Percentiles rank a stretch among this genome's conserved stretches.
These are phyloP conservation scores for Parietichytrium sp. DNA, from an alignment of 108 stramenopile genomes.

Conservation along the genomic window DNA sequence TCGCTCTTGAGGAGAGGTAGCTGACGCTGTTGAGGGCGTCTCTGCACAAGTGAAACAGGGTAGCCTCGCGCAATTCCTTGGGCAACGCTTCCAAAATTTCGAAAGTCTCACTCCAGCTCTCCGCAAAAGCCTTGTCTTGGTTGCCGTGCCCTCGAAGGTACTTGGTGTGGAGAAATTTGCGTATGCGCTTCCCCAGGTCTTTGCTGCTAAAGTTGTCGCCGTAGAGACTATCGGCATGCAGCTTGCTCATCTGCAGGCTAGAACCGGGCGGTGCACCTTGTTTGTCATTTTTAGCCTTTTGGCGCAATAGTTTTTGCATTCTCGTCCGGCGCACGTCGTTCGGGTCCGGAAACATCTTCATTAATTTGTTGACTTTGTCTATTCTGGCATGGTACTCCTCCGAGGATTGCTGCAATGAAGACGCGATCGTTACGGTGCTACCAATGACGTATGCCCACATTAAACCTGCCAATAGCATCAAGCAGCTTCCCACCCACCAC, in stretches of 20 bases:
- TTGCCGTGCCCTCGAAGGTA: background rate
- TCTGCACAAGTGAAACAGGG: background rate
- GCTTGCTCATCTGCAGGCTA: no score
- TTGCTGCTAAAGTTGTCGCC: no score
- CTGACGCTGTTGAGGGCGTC: background rate
- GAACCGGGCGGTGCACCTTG: no score
- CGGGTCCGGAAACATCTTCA: background rate
- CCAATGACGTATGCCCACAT: slow-evolving; percentile 61
- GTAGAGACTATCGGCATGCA: no score
- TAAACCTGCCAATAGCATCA: slow-evolving; percentile 54
- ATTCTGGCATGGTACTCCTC: background rate
- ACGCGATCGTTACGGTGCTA: slow-evolving; percentile 46
- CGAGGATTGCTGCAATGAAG: background rate
- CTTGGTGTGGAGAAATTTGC: background rate
- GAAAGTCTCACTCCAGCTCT: background rate
- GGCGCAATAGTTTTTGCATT: no score
- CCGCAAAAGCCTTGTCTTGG: background rate
- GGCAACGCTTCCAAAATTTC: background rate
- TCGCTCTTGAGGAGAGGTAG: no score
- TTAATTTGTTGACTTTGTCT: slow-evolving; percentile 7
- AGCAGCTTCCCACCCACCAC: slow-evolving; percentile 42
- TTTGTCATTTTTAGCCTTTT: no score
- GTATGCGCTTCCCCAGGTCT: slow-evolving; percentile 5
- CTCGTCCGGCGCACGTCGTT: no score
- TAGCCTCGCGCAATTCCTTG: background rate